A percentile compares a stretch with the other conserved stretches of the same genome.
These are phyloP conservation scores for Ceratobasidium sp. DNA, from an alignment of 1,284 basidiomycete genomes.

Conservation along the genomic window DNA sequence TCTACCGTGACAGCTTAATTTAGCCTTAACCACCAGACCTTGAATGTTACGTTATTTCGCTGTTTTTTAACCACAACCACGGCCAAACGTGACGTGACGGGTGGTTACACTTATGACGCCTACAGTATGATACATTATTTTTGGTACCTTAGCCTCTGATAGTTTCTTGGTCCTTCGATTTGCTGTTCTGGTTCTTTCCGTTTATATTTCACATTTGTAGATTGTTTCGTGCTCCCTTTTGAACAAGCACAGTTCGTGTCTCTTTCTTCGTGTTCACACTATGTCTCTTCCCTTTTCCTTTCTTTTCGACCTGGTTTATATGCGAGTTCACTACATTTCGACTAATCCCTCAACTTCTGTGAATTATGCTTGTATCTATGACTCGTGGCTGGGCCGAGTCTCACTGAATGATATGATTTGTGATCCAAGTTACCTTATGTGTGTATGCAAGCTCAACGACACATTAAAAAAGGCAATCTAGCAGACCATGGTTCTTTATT, in stretches of 20 bases:
- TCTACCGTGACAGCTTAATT: background rate
- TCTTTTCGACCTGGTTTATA: background rate
- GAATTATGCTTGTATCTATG: constrained; percentile 13
- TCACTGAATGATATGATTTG: constrained; percentile 1
- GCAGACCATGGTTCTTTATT: too few species aligned
- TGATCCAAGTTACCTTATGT: background rate
- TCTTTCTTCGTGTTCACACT: background rate
- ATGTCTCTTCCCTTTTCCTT: background rate
- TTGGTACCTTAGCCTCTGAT: background rate
- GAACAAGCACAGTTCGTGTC: background rate
- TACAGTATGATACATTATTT: background rate
- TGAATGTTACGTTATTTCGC: background rate
- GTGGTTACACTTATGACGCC: background rate
- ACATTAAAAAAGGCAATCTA: too few species aligned
- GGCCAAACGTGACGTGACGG: background rate
- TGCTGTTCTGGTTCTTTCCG: too few species aligned
- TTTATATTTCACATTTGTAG: too few species aligned
- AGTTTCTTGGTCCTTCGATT: too few species aligned
- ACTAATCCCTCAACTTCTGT: background rate
- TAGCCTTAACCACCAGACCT: background rate
- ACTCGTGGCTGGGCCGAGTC: background rate
- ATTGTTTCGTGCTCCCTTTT: too few species aligned
- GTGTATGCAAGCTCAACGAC: too few species aligned
- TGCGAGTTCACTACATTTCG: background rate
- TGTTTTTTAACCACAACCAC: background rate